phyloP scores from a whole-genome alignment of 2,329 filamentous ascomycete genomes.

The Neofusicoccum parvum region DNA sequence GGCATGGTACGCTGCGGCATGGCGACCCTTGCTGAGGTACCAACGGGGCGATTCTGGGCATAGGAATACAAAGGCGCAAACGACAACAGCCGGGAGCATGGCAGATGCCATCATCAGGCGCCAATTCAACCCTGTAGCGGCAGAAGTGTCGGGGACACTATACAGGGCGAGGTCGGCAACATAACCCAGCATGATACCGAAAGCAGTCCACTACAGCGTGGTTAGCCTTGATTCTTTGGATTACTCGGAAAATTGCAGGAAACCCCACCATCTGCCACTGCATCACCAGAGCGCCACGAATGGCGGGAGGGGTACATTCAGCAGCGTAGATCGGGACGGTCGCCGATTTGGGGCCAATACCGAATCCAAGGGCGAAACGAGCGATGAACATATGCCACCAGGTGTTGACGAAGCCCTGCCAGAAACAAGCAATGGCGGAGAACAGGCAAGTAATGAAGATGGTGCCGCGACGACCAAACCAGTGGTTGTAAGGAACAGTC shows the following conservation, averaged over 20 bases:
- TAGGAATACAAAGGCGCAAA: conserved; percentile 31
- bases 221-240: not conserved
- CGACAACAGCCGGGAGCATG: conserved; percentile 31
- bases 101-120: conserved; percentile 33
- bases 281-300: conserved; percentile 79
- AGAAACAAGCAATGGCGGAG: conserved; percentile 60
- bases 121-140: conserved; percentile 32
- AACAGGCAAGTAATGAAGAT: conserved; percentile 78
- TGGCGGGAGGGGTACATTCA: conserved; percentile 68
- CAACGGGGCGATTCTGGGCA: conserved; percentile 31
- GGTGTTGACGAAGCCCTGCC: conserved; percentile 67
- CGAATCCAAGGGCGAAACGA: conserved; percentile 74
- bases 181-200: conserved; percentile 40
- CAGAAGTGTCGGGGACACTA: conserved; percentile 26
- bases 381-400: conserved; percentile 73
- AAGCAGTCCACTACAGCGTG: conserved; percentile 27
- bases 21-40: conserved; percentile 31
- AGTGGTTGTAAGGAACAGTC: conserved; percentile 71
- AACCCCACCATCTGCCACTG: conserved; percentile 68
- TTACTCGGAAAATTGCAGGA: not conserved
- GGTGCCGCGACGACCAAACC: conserved; percentile 70
- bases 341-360: conserved; percentile 74
- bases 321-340: conserved; percentile 78
- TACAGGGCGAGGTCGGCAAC: conserved; percentile 30
- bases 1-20: conserved; percentile 28